Conservation (phyloP, 1,139 yeast genomes). For the Wickerhamomyces sp. region DNA sequence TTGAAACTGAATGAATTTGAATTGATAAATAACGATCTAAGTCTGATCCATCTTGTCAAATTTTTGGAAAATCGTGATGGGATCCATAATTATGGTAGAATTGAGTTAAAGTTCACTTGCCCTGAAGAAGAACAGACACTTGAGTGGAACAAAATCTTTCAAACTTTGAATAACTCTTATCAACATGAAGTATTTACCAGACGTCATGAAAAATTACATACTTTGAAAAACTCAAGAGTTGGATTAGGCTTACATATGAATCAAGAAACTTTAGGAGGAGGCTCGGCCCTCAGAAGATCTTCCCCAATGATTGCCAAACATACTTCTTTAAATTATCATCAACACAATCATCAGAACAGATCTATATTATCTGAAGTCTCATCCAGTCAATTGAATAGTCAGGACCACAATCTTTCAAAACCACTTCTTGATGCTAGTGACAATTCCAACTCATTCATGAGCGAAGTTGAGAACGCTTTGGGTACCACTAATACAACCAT, state of each 20-base stretch:
- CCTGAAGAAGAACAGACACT: slow-evolving; percentile 20
- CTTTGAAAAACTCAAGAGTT: slow-evolving; percentile 10
- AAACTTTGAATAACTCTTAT: slow-evolving; percentile 1
- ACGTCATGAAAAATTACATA: slow-evolving; percentile 6
- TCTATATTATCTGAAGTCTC: slow-evolving; percentile 5
- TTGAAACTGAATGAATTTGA: slow-evolving; percentile 25
- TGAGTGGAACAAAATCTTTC: slow-evolving; percentile 15
- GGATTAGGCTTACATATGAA: slow-evolving; percentile 19
- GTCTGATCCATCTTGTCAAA: slow-evolving; percentile 6
- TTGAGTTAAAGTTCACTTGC: slow-evolving; percentile 15
- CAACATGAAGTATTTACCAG: slow-evolving; percentile 3
- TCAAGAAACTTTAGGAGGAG: slow-evolving; percentile 1
- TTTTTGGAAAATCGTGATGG: background rate
- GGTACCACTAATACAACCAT: background rate
- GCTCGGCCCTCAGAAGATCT: slow-evolving; percentile 14
- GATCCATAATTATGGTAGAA: background rate
- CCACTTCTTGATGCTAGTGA: slow-evolving; percentile 3
- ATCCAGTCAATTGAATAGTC: slow-evolving; percentile 4
- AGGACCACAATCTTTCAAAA: background rate
- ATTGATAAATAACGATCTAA: slow-evolving; percentile 14
- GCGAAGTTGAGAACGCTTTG: background rate
- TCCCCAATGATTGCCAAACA: slow-evolving; percentile 14
- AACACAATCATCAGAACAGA: background rate
- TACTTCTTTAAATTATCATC: slow-evolving; percentile 7
- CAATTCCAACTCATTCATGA: background rate